These are phyloP conservation scores for Tolypocladium sp. DNA, from an alignment of 2,329 filamentous ascomycete species.

Conservation along the genomic window DNA sequence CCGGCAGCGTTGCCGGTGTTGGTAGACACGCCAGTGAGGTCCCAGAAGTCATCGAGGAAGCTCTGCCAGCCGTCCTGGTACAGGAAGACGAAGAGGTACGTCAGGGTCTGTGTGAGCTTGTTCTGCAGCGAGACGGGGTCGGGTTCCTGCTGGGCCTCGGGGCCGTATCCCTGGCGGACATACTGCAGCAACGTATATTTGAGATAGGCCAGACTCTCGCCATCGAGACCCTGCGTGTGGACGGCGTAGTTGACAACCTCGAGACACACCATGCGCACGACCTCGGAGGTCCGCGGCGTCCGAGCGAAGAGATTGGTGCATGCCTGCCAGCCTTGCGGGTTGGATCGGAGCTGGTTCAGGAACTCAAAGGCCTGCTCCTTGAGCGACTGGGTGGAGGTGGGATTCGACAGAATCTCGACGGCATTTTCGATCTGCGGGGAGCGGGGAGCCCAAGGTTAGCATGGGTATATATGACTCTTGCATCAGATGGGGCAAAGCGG, in stretches of 20 bases:
- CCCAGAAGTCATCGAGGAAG: conserved; percentile 85
- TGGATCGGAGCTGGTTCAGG: conserved; percentile 66
- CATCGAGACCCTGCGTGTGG: conserved; percentile 68
- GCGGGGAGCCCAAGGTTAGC: not conserved
- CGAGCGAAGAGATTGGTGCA: conserved; percentile 81
- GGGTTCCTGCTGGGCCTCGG: conserved; percentile 44
- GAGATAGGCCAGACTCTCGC: conserved; percentile 62
- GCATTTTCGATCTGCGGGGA: conserved; percentile 75
- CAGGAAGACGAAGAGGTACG: conserved; percentile 80
- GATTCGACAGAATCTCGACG: conserved; percentile 88
- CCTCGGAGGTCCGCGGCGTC: conserved; percentile 65
- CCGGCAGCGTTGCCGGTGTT: conserved; percentile 64
- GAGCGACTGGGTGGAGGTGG: conserved; percentile 62
- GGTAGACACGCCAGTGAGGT: conserved; percentile 57
- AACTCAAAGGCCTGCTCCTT: conserved; percentile 79
- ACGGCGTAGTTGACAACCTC: conserved; percentile 92
- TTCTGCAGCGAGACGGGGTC: conserved; percentile 81
- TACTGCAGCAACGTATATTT: conserved; percentile 78
- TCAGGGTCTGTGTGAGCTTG: conserved; percentile 93
- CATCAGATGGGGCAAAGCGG: not conserved
- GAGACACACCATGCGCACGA: conserved; percentile 80
- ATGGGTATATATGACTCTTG: not conserved
- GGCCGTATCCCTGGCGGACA: conserved; percentile 64
- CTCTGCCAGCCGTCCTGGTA: conserved; percentile 81
- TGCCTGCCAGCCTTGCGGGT: conserved; percentile 83